Percentiles rank a stretch among this genome's conserved stretches.
Conservation (phyloP, 345 rosid species). For the Salix koriyanagi region DNA sequence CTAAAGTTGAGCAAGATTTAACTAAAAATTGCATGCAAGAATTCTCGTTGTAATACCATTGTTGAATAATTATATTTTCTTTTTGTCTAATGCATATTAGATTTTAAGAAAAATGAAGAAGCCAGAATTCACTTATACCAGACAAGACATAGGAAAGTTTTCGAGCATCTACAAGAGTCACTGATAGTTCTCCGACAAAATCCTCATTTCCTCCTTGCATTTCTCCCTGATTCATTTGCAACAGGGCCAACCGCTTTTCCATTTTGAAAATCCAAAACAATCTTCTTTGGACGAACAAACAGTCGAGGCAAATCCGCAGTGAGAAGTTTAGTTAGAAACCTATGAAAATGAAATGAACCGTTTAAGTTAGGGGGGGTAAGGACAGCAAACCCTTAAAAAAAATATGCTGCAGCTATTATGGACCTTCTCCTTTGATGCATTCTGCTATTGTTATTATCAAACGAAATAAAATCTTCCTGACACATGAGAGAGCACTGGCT, state of each 20-base stretch:
- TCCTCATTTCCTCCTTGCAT: slow-evolving; percentile 83
- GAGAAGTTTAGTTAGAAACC: slow-evolving; percentile 91
- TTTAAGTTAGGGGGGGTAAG: not conserved
- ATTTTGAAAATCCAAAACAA: slow-evolving; percentile 91
- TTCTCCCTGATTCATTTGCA: slow-evolving; percentile 70
- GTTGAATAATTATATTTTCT: too few species aligned
- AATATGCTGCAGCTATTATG: not conserved
- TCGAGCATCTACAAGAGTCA: slow-evolving; percentile 92
- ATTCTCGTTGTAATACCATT: not conserved
- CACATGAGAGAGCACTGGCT: not conserved
- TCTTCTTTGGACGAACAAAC: slow-evolving; percentile 97
- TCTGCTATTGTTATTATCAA: not conserved
- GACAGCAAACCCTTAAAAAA: not conserved
- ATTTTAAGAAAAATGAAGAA: not conserved
- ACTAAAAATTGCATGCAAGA: not conserved
- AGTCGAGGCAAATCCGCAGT: slow-evolving; percentile 88
- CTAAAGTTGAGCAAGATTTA: not conserved
- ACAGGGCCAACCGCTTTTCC: slow-evolving; percentile 94
- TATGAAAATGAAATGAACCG: slow-evolving; percentile 24
- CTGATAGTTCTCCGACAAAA: slow-evolving; percentile 91
- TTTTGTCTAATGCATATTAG: not conserved
- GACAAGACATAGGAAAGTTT: slow-evolving; percentile 69
- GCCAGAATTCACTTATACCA: slow-evolving; percentile 38
- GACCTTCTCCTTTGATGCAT: not conserved
- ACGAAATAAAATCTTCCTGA: not conserved